Evolutionary conservation across 1,284 basidiomycete species (phyloP).

Genomic region (Irpex sp.): DNA sequence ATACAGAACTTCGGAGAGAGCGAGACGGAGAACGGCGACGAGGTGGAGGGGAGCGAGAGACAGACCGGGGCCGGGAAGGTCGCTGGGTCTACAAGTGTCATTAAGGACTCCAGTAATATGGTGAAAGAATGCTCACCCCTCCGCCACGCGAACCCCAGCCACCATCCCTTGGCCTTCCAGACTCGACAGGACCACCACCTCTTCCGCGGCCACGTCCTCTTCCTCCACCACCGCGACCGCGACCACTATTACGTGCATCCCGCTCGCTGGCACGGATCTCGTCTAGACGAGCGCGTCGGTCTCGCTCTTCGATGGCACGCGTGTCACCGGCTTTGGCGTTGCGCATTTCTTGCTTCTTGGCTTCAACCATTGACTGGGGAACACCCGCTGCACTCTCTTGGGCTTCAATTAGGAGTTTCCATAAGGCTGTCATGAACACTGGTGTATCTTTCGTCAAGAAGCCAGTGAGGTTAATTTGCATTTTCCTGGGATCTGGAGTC

Average conservation of each 20-base stretch:
- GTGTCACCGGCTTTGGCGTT: slow-evolving; percentile 67
- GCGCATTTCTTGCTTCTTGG: slow-evolving; percentile 93
- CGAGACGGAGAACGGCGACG: slow-evolving; percentile 7
- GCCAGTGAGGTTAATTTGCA: slow-evolving; percentile 92
- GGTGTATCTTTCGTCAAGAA: slow-evolving; percentile 83
- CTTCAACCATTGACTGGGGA: slow-evolving; percentile 89
- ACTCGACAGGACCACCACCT: neutral
- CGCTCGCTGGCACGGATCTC: slow-evolving; percentile 58
- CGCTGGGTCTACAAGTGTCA: slow-evolving; percentile 21
- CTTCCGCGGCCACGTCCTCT: slow-evolving; percentile 28
- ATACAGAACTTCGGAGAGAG: slow-evolving; percentile 15
- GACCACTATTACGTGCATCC: slow-evolving; percentile 40
- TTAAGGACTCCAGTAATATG: too few relatives aligned
- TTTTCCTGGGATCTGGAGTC: slow-evolving; percentile 89
- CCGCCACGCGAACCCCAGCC: slow-evolving; percentile 28
- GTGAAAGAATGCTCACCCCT: slow-evolving; percentile 24
- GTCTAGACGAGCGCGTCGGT: slow-evolving; percentile 61
- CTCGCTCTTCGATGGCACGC: slow-evolving; percentile 63
- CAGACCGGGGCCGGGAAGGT: slow-evolving; percentile 36
- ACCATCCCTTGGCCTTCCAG: slow-evolving; percentile 16
- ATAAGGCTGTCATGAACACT: slow-evolving; percentile 83
- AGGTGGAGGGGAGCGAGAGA: slow-evolving; percentile 26
- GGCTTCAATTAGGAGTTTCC: slow-evolving; percentile 87
- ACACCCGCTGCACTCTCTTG: slow-evolving; percentile 88
- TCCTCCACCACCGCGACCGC: slow-evolving; percentile 30